Conservation (phyloP, 1,139 yeast genomes). For the Kurtzmaniella quercitrusa region DNA sequence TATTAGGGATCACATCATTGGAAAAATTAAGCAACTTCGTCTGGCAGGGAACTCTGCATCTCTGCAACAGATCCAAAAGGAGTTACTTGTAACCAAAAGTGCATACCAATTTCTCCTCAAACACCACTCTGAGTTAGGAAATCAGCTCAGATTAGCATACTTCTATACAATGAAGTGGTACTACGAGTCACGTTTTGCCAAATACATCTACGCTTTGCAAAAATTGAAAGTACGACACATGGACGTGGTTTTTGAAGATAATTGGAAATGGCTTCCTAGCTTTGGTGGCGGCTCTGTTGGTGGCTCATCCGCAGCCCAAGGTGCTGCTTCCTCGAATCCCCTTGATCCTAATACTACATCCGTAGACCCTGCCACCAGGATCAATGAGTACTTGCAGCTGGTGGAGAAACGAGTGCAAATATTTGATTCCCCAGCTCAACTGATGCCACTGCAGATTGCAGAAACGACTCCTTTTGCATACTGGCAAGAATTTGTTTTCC, state of each 20-base stretch:
- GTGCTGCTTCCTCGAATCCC: slow-evolving; percentile 7
- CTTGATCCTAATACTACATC: slow-evolving; percentile 3
- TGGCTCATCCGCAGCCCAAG: slow-evolving; percentile 24
- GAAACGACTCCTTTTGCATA: slow-evolving; percentile 66
- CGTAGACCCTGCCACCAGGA: slow-evolving; percentile 15
- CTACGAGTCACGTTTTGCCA: slow-evolving; percentile 71
- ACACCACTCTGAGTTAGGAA: slow-evolving; percentile 62
- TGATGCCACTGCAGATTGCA: slow-evolving; percentile 82
- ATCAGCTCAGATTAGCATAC: slow-evolving; percentile 78
- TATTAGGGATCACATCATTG: slow-evolving; percentile 64
- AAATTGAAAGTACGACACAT: slow-evolving; percentile 51
- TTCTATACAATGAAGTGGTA: slow-evolving; percentile 91
- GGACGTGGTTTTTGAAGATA: slow-evolving; percentile 23
- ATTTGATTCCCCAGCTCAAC: slow-evolving; percentile 43
- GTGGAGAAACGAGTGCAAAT: slow-evolving; percentile 54
- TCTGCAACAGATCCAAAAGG: slow-evolving; percentile 73
- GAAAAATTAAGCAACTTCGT: slow-evolving; percentile 62
- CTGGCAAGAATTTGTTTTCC: slow-evolving; percentile 70
- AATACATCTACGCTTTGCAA: slow-evolving; percentile 74
- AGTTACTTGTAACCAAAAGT: slow-evolving; percentile 57
- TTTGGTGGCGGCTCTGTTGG: slow-evolving; percentile 20
- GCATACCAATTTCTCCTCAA: slow-evolving; percentile 52
- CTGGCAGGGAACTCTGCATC: slow-evolving; percentile 38
- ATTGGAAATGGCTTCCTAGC: slow-evolving; percentile 1
- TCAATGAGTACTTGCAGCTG: slow-evolving; percentile 48